phyloP scores from a whole-genome alignment of 2,329 filamentous ascomycete genomes.

The Penicillium sp. region DNA sequence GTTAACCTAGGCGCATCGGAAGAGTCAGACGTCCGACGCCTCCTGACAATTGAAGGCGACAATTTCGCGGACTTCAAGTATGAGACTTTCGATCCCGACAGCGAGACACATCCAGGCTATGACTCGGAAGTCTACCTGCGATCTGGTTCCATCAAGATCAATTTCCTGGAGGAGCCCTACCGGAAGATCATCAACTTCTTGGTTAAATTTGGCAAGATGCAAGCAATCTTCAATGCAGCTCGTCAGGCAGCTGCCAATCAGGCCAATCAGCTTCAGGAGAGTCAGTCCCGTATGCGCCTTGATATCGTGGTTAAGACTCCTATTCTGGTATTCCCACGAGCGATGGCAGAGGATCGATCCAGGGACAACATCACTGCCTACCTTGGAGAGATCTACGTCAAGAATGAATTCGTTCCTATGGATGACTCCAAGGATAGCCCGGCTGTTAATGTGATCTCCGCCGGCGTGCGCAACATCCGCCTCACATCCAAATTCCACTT shows the following conservation, averaged over 20 bases:
- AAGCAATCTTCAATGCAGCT: conserved; percentile 96
- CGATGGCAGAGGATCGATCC: conserved; percentile 68
- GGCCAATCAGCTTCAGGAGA: conserved; percentile 90
- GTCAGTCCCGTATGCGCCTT: conserved; percentile 86
- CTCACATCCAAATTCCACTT: conserved; percentile 91
- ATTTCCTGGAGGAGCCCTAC: conserved; percentile 96
- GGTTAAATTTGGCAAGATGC: conserved; percentile 99
- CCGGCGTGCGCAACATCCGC: conserved; percentile 88
- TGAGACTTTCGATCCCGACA: conserved; percentile 82
- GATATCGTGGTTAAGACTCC: conserved; percentile 93
- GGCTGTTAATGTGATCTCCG: conserved; percentile 84
- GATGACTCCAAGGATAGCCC: conserved; percentile 73
- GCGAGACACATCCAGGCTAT: conserved; percentile 84
- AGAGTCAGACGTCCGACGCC: conserved; percentile 76
- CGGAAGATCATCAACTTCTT: conserved; percentile 97
- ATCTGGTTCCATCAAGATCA: conserved; percentile 93
- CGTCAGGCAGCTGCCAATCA: conserved; percentile 92
- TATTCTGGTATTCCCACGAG: conserved; percentile 89
- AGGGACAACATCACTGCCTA: conserved; percentile 89
- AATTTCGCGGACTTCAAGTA: conserved; percentile 97
- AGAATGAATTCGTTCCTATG: conserved; percentile 85
- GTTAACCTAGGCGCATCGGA: conserved; percentile 86
- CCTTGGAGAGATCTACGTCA: conserved; percentile 94
- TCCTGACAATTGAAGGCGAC: conserved; percentile 93
- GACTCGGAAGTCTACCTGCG: conserved; percentile 88